Base-by-base conservation (phyloP, 345 rosid species). In the Lepidium africanum region DNA sequence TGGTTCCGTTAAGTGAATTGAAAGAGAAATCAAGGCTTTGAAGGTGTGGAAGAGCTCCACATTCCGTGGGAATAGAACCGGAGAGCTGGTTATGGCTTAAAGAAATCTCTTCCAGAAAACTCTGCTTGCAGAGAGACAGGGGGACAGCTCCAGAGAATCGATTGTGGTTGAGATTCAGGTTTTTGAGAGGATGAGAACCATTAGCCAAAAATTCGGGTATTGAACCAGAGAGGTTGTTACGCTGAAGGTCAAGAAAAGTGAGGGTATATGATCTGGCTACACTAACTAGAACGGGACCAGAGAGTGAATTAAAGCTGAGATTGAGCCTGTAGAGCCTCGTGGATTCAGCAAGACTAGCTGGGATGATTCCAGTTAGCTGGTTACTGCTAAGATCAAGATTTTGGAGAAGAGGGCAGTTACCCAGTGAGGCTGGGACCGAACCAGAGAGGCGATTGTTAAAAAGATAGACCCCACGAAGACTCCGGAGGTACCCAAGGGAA, bases 361-460 rank as follows among this genome's bases (percentile, higher is more conserved):
- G 96, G 36, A 93, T 84, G 16, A 59, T 5, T 36, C 89, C 96
- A 21, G 73, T 69, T 32, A 93, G 84, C 56, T 73, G 76, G 53
- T 93, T 93, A 23, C 80, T 84, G 73, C 98, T 85, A 19, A 85
- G 70, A 75, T 90, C 97, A 39, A 92, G 85, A 69, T 80, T 78
- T 69, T 83, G 98, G 67, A 91, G 90, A 71, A 67, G 47, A 63
- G 61, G 86, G 55, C 86, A 84, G 78, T 80, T 81, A 63, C 94
- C 96, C 14, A 92, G 72, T 2, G 93, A 80, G 47, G 89, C 78
- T 54, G 98, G 97, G 76, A 92, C 70, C 0, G 91, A 85, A 66
- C 97, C 99, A 0, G 92, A 77, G 78, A 94, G 90, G 53, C 78
- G 81, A 71, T 94, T 94, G 83, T 94, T 94, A 84, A 94, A 94